Evolutionary conservation across 139 green algal genomes (phyloP), one percentile per base, ranked within the genome.

Genomic region (Auxenochlorella protothecoides): DNA sequence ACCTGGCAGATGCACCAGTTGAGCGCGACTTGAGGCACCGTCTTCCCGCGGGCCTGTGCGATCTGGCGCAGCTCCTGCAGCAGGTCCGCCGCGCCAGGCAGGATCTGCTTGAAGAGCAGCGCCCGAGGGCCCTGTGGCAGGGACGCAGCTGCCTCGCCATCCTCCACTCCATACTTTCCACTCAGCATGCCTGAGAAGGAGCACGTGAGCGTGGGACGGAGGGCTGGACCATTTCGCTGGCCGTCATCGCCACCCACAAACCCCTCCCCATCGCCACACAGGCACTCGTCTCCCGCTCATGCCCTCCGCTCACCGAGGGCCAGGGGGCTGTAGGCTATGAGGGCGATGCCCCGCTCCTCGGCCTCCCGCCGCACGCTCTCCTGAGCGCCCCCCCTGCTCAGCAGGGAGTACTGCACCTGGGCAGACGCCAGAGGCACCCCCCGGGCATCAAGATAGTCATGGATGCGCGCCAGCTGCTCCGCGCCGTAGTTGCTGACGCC

Each of bases 291-390:
- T 1, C 27, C 27, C 27, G 27, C 27, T 44, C 27, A 44, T 44
- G 27, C 27, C 27, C 27, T 44, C 27, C 27, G 83, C 75, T 91
- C 79, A 53, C 94, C 94, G 52, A 98, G 83, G 0, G 78, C 90
- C 14, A 98, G 82, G 3, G 94, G 94, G 53, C 72, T 88, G 85
- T 98, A 98, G 8, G 90, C 81, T 69, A 99, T 99, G 15, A 98
- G 66, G 0, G 76, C 63, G 8, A 98, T 77, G 11, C 92, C 93
- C 7, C 97, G 84, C 66, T 97, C 93, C n/a, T 90, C 79, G 65
- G 27, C 27, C 27, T 44, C 27, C 27, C 27, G 27, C 27, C 27
- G 27, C 88, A 95, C 8, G 75, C 72, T 10, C 76, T 83, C 76
- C 87, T 85, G 27, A 84, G 73, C 9, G 86, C 83, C 16, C 9